phyloP scores from a whole-genome alignment of 1,284 basidiomycete genomes.

The Earliella scabrosa region DNA sequence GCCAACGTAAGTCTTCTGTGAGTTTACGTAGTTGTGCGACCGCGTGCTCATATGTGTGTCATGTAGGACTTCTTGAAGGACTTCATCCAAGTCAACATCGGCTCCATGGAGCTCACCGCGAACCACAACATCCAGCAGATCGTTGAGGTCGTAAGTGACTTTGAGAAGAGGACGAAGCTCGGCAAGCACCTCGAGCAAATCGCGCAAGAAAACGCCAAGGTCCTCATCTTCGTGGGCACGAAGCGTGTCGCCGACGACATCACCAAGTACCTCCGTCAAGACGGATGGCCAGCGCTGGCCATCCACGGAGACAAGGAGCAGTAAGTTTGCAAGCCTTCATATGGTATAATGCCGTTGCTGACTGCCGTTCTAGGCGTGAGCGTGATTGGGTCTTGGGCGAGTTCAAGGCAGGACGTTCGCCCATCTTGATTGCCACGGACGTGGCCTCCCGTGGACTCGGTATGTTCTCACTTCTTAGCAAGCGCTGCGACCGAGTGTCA shows the following conservation, averaged over 20 bases:
- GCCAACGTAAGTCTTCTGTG: conserved; percentile 63
- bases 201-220: conserved; percentile 96
- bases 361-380: conserved; percentile 85
- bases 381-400: conserved; percentile 99
- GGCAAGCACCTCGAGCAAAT: conserved; percentile 98
- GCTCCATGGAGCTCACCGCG: conserved; percentile 97
- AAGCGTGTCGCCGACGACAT: conserved; percentile 98
- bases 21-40: neutral
- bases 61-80: conserved; percentile 91
- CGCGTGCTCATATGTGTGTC: neutral
- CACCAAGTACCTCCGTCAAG: conserved; percentile 95
- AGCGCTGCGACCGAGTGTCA: conserved; percentile 40
- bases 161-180: conserved; percentile 95
- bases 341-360: no score
- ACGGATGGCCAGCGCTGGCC: conserved; percentile 98
- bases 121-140: conserved; percentile 98
- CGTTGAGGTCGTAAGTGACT: conserved; percentile 96
- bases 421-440: conserved; percentile 97
- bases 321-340: conserved; percentile 63
- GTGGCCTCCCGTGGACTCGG: conserved; percentile 99
- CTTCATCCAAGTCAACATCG: conserved; percentile 98
- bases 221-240: conserved; percentile 97
- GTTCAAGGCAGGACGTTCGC: conserved; percentile 97
- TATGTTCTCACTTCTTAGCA: conserved; percentile 65
- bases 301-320: conserved; percentile 99